Base-by-base conservation (phyloP, 164 flowering plant species). In the Umbilicus rupestris region DNA sequence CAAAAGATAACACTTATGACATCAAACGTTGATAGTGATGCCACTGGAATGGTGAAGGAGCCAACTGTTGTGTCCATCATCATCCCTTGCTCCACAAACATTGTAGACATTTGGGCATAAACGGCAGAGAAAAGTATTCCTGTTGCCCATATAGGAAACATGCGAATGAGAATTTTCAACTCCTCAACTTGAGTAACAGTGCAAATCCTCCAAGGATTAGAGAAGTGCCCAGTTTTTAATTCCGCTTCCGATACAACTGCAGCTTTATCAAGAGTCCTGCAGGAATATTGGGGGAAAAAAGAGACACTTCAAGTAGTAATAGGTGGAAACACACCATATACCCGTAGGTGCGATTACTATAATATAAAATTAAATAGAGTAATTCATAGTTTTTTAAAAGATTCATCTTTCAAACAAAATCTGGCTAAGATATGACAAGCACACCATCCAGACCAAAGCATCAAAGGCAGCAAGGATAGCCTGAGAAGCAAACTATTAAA, bases 81-180 rank as follows among this genome's bases (percentile, higher is more conserved):
- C 79, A 59, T 81, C 55, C 96, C 97, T 77, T 91, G 97, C 59
- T 85, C 96, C 37, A 91, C 92, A 68, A 87, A 89, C 90, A 91
- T 77, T 22, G 97, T 87, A 10, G 89, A 83, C 91, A 89, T 86
- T 73, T 91, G 93, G 49, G 96, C 89, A 71, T 91, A 86, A 31
- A 89, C 97, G 52, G 94, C 85, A 57, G 93, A 77, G 68, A 91
- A 91, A 49, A 86, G 83, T 63, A 91, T 91, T 20, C 87, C 87
- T 15, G 92, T 83, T 33, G 94, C 93, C 94, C 97, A 91, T 47
- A 91, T 83, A 31, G 97, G 97, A 67, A 91, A 84, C 97, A 91
- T 88, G 37, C 92, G 88, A 60, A 89, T 77, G 73, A 91, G 73
- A 65, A 88, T 89, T 70, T 91, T 91, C 66, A 91, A 65, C 72